Conservation (phyloP, 306 rosid genomes). For the Trichosanthes truncata region DNA sequence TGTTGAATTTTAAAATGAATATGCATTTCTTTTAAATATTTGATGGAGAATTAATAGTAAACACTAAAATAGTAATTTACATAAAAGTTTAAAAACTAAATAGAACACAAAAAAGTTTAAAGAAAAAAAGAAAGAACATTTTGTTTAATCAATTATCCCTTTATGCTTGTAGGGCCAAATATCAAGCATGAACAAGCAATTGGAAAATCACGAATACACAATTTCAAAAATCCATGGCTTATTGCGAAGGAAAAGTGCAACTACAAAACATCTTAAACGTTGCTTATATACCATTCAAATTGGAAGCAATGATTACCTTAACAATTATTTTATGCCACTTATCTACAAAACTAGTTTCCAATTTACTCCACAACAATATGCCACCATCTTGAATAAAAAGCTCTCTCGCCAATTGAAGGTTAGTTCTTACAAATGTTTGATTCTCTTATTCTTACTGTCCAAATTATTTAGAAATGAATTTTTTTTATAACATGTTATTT, state of each 20-base stretch:
- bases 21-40: too few species aligned
- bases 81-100: too few species aligned
- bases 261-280: background rate
- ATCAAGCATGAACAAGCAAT: conserved; percentile 5
- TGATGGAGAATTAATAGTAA: too few species aligned
- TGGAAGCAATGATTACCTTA: conserved; percentile 1
- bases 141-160: background rate
- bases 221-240: background rate
- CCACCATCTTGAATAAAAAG: background rate
- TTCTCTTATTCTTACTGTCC: too few species aligned
- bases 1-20: too few species aligned
- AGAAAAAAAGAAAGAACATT: too few species aligned
- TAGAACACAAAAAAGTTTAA: too few species aligned
- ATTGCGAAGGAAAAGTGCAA: background rate
- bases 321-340: background rate
- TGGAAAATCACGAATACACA: conserved; percentile 10
- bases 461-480: too few species aligned
- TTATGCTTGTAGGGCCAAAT: conserved; percentile 16
- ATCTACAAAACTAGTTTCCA: background rate
- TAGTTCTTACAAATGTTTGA: background rate
- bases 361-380: conserved; percentile 8
- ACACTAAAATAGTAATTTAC: too few species aligned
- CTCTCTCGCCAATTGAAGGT: conserved; percentile 12
- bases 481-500: too few species aligned
- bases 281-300: background rate